Percentiles rank a stretch among this genome's conserved stretches.
phyloP scores from a whole-genome alignment of 1,284 basidiomycete genomes.

The Moesziomyces sp. region DNA sequence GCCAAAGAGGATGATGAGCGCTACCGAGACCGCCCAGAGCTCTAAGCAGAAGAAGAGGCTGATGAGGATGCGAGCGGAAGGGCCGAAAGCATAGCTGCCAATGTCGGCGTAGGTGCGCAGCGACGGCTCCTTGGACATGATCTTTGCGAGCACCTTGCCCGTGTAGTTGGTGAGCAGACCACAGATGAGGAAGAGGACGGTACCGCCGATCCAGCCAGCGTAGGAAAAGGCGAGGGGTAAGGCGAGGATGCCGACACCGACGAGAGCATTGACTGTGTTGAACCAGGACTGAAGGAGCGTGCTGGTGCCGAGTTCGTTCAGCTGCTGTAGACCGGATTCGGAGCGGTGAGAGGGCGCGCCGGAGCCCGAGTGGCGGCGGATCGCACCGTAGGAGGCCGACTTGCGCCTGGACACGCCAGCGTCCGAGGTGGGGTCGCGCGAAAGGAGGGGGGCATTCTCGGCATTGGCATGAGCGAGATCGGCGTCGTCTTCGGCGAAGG shows the following conservation, averaged over 20 bases:
- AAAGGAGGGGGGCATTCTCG: slow-evolving; percentile 12
- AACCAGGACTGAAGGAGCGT: slow-evolving; percentile 66
- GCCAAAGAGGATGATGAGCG: slow-evolving; percentile 64
- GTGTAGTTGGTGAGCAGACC: slow-evolving; percentile 64
- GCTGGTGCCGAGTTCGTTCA: slow-evolving; percentile 44
- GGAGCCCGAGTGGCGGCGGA: slow-evolving; percentile 19
- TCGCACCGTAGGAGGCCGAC: slow-evolving; percentile 14
- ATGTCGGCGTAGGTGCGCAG: slow-evolving; percentile 66
- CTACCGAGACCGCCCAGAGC: slow-evolving; percentile 63
- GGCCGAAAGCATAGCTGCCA: slow-evolving; percentile 64
- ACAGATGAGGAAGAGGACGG: slow-evolving; percentile 57
- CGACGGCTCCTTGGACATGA: slow-evolving; percentile 60
- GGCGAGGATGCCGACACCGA: slow-evolving; percentile 65
- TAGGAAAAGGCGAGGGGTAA: slow-evolving; percentile 63
- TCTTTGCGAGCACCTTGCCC: slow-evolving; percentile 64
- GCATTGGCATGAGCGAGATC: slow-evolving; percentile 2
- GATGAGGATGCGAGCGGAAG: slow-evolving; percentile 56
- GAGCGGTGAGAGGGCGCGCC: slow-evolving; percentile 14
- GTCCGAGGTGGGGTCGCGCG: slow-evolving; percentile 1
- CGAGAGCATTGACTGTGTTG: slow-evolving; percentile 65
- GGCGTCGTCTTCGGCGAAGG: slow-evolving; percentile 30
- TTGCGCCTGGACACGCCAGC: slow-evolving; percentile 6
- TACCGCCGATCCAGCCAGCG: slow-evolving; percentile 59
- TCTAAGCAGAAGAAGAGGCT: slow-evolving; percentile 64
- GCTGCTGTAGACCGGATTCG: slow-evolving; percentile 14